Evolutionary conservation across 2,329 filamentous ascomycete genomes (phyloP).

Genomic region (Cytospora chrysosperma): DNA sequence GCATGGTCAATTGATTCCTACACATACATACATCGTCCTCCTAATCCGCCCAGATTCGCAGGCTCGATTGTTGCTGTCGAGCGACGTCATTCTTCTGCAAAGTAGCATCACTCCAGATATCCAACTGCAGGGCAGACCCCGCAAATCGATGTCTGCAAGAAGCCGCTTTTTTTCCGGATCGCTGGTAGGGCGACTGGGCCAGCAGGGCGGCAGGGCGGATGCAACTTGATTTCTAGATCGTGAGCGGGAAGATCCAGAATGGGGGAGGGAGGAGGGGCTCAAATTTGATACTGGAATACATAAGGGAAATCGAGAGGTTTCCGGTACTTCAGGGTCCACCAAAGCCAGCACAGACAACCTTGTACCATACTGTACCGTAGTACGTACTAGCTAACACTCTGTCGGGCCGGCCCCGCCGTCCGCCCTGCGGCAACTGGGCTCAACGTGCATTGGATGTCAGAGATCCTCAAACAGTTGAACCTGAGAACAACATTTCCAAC

Average conservation of each 20-base stretch:
- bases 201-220: background rate
- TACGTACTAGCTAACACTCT: background rate
- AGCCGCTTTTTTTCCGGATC: background rate
- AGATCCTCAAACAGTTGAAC: conserved; percentile 20
- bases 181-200: background rate
- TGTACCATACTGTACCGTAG: background rate
- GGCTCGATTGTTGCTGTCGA: background rate
- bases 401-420: background rate
- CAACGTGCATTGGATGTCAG: conserved; percentile 4
- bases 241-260: conserved; percentile 10
- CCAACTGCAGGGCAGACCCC: background rate
- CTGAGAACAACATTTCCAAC: conserved; percentile 13
- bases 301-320: background rate
- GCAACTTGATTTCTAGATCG: background rate
- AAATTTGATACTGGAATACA: background rate
- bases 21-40: background rate
- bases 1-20: conserved; percentile 7
- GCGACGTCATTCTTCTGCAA: background rate
- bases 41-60: background rate
- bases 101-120: background rate
- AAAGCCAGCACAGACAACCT: too few species aligned
- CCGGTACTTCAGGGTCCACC: background rate
- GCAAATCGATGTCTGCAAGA: background rate
- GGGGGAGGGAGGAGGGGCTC: too few species aligned
- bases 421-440: background rate